These are phyloP conservation scores for Pelargonium cotyledonis DNA, from an alignment of 441 rosid species.

Conservation along the genomic window DNA sequence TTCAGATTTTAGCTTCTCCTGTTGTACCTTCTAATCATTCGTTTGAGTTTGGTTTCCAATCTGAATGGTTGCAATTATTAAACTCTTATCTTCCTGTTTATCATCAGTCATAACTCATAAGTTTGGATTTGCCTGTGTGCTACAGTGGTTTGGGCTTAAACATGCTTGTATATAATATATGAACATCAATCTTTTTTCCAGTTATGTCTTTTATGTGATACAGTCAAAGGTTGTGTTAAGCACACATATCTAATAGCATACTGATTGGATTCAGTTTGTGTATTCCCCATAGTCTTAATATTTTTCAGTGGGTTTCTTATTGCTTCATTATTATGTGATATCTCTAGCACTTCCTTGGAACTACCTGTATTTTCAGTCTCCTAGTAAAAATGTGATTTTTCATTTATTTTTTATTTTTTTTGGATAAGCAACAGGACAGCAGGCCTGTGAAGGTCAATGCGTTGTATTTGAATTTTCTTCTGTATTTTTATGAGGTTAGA, in stretches of 20 bases:
- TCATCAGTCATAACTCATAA: too few species aligned
- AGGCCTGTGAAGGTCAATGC: neutral
- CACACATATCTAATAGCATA: neutral
- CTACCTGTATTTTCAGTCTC: neutral
- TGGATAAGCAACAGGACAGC: too few species aligned
- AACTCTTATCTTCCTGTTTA: too few species aligned
- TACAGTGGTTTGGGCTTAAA: neutral
- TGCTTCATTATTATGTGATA: neutral
- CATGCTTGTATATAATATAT: neutral
- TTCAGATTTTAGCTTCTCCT: too few species aligned
- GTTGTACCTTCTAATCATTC: too few species aligned
- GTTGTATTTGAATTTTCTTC: neutral
- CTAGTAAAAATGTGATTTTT: neutral
- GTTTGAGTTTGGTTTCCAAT: too few species aligned
- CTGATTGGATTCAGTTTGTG: neutral
- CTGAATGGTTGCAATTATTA: too few species aligned
- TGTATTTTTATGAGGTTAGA: neutral
- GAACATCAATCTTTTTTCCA: neutral
- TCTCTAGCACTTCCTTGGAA: neutral
- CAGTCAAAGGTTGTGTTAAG: neutral
- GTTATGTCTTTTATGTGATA: neutral
- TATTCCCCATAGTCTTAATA: neutral
- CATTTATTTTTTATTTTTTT: too few species aligned
- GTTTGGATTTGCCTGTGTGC: neutral
- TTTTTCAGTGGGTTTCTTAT: neutral